These are phyloP conservation scores for Gracilaria vermiculophylla DNA, from an alignment of 23 red algal genomes.

Conservation along the genomic window DNA sequence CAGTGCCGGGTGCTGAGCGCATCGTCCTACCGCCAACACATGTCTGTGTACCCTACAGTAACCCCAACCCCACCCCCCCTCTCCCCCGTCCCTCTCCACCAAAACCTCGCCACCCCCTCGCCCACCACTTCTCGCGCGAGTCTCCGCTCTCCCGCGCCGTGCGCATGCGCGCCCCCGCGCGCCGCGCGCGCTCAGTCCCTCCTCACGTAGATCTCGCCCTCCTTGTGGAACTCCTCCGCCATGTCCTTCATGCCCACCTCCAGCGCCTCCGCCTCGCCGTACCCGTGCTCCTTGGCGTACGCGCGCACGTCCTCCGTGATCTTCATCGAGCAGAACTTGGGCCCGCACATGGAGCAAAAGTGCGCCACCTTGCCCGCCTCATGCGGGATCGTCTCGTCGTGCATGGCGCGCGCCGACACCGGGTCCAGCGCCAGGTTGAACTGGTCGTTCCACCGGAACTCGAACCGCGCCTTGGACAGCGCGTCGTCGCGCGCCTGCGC, in stretches of 20 bases:
- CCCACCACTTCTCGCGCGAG: too few relatives aligned
- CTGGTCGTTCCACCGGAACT: constrained; percentile 98
- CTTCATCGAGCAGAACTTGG: constrained; percentile 99
- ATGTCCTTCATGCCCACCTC: constrained; percentile 88
- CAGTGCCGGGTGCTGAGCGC: too few relatives aligned
- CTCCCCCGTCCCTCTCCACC: too few relatives aligned
- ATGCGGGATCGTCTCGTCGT: constrained; percentile 94
- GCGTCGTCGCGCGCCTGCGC: constrained; percentile 95
- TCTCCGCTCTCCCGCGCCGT: too few relatives aligned
- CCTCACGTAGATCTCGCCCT: constrained; percentile 83
- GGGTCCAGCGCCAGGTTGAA: constrained; percentile 97
- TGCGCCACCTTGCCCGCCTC: constrained; percentile 93
- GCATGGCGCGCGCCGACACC: constrained; percentile 74
- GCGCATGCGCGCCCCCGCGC: too few relatives aligned
- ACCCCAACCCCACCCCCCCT: too few relatives aligned
- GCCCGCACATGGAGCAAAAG: constrained; percentile 99
- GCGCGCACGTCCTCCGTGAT: constrained; percentile 93
- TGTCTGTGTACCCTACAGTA: too few relatives aligned
- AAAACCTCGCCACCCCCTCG: too few relatives aligned
- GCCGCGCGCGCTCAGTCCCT: too few relatives aligned
- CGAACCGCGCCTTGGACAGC: constrained; percentile 90
- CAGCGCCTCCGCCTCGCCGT: constrained; percentile 68
- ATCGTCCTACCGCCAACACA: too few relatives aligned
- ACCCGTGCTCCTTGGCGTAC: constrained; percentile 91
- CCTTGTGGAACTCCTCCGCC: constrained; percentile 69